Base-by-base conservation (phyloP, 176 grass and related monocot species). In the Triticum urartu region DNA sequence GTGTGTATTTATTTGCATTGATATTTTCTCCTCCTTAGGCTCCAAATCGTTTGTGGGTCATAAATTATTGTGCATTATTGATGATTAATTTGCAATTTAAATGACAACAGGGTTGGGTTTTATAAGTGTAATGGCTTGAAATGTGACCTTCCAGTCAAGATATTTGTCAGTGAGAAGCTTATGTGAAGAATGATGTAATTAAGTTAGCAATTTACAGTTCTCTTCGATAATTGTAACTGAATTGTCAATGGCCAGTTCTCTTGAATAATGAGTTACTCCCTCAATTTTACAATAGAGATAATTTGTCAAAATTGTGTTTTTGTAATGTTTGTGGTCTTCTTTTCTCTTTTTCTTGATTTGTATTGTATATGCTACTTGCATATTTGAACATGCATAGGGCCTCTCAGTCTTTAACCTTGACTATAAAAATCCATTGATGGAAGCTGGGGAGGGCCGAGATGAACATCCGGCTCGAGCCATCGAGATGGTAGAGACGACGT, bases 101-200 rank as follows among this genome's bases (percentile, higher is more conserved):
- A 32, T 79, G 45, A 68, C 34, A 76, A 59, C 83, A 98, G 94
- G 94, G 88, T 45, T 88, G 90, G 94, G 81, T 99, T 96, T 90
- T 94, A 40, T 87, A 94, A 94, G 90, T 90, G 92, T 92, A 39
- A 94, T 99, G 89, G 92, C 92, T 87, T 99, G 92, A 63, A 92
- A 96, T 87, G 89, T 99, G 39, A 99, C 92, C 63, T 99, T 96
- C 65, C 94, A 99, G 78, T 96, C 89, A 60, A 86, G 94, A 75
- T 96, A 99, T 94, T 99, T 38, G 72, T 99, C 63, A 28, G 26
- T 28, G 96, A 96, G 80, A 96, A 99, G 80, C 90, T 96, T 79
- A 94, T 99, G 97, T 99, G 42, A 99, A 99, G 94, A 96, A 88
- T 90, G 90, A 99, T 92, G 90, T 96, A 83, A 84, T 17, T 22